Evolutionary conservation across 345 rosid species (phyloP).

Genomic region (Eucalyptus caleyi): DNA sequence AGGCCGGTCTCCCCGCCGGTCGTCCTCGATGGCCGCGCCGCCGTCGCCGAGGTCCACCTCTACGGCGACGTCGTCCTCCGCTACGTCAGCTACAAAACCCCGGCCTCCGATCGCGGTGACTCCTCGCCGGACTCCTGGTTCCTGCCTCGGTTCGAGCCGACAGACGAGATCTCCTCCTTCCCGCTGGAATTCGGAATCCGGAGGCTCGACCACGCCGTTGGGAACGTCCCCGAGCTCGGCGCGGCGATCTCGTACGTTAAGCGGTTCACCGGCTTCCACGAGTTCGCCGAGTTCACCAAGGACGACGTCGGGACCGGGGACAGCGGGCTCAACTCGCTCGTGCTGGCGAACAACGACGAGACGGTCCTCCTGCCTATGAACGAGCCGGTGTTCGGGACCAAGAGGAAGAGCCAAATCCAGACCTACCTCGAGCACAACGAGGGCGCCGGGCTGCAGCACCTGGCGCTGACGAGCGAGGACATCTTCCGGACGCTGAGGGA

Average conservation of each 20-base stretch:
- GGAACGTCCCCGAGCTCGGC: conserved; percentile 72
- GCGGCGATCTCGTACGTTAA: conserved; percentile 53
- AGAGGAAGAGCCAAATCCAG: conserved; percentile 93
- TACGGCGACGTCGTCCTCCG: conserved; percentile 85
- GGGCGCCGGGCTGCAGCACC: conserved; percentile 83
- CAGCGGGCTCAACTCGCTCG: conserved; percentile 80
- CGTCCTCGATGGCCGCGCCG: conserved; percentile 26
- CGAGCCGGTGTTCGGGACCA: conserved; percentile 89
- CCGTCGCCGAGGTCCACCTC: conserved; percentile 59
- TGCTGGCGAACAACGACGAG: conserved; percentile 69
- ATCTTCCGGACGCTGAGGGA: conserved; percentile 72
- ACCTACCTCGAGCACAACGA: conserved; percentile 87
- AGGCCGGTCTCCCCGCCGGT: conserved; percentile 36
- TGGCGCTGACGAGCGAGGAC: conserved; percentile 65
- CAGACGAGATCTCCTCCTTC: conserved; percentile 37
- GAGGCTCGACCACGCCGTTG: conserved; percentile 84
- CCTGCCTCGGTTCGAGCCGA: conserved; percentile 53
- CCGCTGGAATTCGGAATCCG: conserved; percentile 68
- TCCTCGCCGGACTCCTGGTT: conserved; percentile 1
- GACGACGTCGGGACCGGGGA: conserved; percentile 88
- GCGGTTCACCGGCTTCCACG: conserved; percentile 76
- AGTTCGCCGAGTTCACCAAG: conserved; percentile 88
- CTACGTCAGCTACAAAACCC: conserved; percentile 41
- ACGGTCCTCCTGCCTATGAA: conserved; percentile 72
- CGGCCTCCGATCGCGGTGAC: not conserved